Conservation (phyloP, 306 rosid genomes). For the Medicago ruthenica region DNA sequence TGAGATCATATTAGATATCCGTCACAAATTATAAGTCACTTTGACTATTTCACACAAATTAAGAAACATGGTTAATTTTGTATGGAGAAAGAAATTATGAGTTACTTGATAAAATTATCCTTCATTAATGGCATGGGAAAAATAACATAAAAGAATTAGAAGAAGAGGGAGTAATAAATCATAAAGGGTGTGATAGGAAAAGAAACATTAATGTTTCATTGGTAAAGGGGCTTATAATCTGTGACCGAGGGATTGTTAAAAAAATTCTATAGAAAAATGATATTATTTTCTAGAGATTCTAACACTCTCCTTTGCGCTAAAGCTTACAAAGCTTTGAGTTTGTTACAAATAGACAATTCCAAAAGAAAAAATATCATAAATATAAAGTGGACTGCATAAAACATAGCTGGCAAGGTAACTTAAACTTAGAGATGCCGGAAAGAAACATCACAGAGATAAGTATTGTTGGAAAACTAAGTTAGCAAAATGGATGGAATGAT, state of each 20-base stretch:
- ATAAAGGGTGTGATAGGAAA: too few species aligned
- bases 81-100: too few species aligned
- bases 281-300: background rate
- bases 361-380: background rate
- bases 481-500: background rate
- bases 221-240: too few species aligned
- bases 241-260: too few species aligned
- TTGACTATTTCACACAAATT: too few species aligned
- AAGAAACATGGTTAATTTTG: too few species aligned
- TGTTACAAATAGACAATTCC: background rate
- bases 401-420: background rate
- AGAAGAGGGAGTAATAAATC: too few species aligned
- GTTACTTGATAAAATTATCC: too few species aligned
- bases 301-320: background rate
- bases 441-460: background rate
- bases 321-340: background rate
- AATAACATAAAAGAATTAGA: too few species aligned
- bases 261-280: background rate
- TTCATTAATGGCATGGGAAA: too few species aligned
- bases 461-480: background rate
- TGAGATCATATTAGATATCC: background rate
- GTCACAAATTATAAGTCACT: too few species aligned
- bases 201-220: too few species aligned
- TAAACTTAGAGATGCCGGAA: background rate
- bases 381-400: background rate